phyloP scores from a whole-genome alignment of 2,329 filamentous ascomycete genomes.

The Dryadomyces quercus-mongolicae region DNA sequence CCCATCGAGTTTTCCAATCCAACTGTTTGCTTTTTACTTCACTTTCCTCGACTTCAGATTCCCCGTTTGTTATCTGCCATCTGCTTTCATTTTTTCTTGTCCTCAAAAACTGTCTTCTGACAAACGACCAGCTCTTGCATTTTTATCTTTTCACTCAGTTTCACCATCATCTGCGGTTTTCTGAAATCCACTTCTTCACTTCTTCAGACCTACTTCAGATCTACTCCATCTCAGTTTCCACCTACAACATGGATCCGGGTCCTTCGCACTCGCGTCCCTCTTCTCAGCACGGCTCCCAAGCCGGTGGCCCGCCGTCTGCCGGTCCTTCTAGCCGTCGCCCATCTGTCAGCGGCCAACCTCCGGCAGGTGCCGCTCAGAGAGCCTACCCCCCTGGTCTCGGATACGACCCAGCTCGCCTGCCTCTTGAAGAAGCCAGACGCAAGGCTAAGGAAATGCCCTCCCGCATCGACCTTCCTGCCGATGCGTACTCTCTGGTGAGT shows the following conservation, averaged over 20 bases:
- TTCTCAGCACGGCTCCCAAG: conserved; percentile 4
- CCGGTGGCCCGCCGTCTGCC: conserved; percentile 1
- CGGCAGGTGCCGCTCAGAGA: neutral
- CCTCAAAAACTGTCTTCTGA: neutral
- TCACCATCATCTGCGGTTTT: neutral
- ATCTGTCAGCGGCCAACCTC: neutral
- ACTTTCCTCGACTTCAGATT: neutral
- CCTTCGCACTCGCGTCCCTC: conserved; percentile 1
- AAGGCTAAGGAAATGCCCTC: conserved; percentile 19
- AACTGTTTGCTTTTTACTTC: too few species aligned
- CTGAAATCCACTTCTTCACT: neutral
- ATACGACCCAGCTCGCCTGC: conserved; percentile 29
- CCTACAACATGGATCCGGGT: neutral
- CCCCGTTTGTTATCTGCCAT: neutral
- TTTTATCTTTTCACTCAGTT: neutral
- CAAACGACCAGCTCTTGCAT: neutral
- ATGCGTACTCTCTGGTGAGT: conserved; percentile 37
- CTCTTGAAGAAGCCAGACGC: conserved; percentile 9
- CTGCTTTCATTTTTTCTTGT: too few species aligned
- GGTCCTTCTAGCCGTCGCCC: conserved; percentile 2
- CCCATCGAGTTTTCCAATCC: neutral
- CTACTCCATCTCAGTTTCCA: neutral
- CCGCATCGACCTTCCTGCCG: conserved; percentile 45
- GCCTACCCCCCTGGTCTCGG: conserved; percentile 20
- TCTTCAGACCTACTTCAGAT: neutral